These are phyloP conservation scores for Chamaecyparis obtusa DNA, from an alignment of 75 land plant genomes.

Conservation along the genomic window DNA sequence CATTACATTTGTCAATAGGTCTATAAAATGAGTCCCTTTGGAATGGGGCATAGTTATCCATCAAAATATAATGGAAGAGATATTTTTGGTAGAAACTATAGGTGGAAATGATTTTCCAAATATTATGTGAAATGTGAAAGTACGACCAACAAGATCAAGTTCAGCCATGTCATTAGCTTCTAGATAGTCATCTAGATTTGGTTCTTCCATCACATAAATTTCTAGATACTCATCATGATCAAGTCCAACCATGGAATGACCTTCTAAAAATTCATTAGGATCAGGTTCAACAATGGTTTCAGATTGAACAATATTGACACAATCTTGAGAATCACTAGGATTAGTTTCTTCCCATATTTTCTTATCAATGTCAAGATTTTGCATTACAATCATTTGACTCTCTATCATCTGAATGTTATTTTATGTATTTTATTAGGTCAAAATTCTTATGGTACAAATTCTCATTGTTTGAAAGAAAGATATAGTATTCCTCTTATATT, in stretches of 20 bases:
- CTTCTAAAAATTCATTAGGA: constrained; percentile 30
- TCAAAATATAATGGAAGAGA: no score
- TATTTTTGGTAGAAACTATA: no score
- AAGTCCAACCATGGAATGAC: constrained; percentile 1
- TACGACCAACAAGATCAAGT: constrained; percentile 44
- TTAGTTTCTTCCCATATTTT: constrained; percentile 29
- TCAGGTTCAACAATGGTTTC: constrained; percentile 28
- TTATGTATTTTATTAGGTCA: background rate
- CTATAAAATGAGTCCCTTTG: no score
- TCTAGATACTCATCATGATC: constrained; percentile 31
- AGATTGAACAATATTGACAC: background rate
- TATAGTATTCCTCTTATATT: background rate
- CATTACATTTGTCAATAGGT: no score
- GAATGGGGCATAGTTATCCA: no score
- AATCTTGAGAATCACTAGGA: constrained; percentile 26
- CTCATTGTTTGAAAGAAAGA: background rate
- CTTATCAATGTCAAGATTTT: background rate
- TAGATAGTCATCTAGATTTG: constrained; percentile 30
- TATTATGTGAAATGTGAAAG: no score
- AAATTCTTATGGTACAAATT: background rate
- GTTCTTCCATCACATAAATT: constrained; percentile 14
- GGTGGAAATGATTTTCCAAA: no score
- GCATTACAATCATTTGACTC: constrained; percentile 1
- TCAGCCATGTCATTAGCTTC: constrained; percentile 16
- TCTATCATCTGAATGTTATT: constrained; percentile 36